These are phyloP conservation scores for Arctium minus DNA, from an alignment of 129 eudicot genomes.

Conservation along the genomic window DNA sequence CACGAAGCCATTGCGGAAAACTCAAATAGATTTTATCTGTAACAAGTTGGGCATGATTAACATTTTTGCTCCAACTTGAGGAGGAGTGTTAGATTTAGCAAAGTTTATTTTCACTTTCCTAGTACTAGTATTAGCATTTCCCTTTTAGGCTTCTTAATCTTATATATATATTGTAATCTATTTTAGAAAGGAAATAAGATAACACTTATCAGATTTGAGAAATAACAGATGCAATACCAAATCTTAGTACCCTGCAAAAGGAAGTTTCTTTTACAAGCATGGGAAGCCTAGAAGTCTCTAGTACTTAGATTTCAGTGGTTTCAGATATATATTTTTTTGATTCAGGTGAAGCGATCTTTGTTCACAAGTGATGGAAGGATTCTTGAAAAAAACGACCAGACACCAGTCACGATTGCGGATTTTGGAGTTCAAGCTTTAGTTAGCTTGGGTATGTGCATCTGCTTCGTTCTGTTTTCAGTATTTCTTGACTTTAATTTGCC, in stretches of 20 bases:
- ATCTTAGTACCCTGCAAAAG: background rate
- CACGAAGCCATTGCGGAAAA: too few relatives aligned
- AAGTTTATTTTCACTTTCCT: too few relatives aligned
- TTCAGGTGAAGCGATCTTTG: slow-evolving; percentile 73
- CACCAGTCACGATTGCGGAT: slow-evolving; percentile 95
- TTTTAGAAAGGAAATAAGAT: too few relatives aligned
- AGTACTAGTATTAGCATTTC: too few relatives aligned
- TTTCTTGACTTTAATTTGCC: background rate
- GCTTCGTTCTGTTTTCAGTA: background rate
- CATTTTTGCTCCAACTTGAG: too few relatives aligned
- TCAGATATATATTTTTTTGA: background rate
- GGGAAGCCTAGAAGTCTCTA: background rate
- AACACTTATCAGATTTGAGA: too few relatives aligned
- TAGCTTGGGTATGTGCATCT: slow-evolving; percentile 60
- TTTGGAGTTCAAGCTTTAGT: slow-evolving; percentile 90
- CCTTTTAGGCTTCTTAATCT: too few relatives aligned
- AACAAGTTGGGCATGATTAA: too few relatives aligned
- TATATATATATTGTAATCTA: too few relatives aligned
- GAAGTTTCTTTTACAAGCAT: background rate
- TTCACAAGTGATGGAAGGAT: slow-evolving; percentile 64
- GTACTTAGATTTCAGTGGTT: background rate
- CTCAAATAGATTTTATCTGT: too few relatives aligned
- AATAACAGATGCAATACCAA: too few relatives aligned
- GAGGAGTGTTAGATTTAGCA: too few relatives aligned
- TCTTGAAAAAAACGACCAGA: slow-evolving; percentile 66